A percentile compares a stretch with the other conserved stretches of the same genome.
Conservation (phyloP, 306 rosid species). For the Albizia julibrissin region DNA sequence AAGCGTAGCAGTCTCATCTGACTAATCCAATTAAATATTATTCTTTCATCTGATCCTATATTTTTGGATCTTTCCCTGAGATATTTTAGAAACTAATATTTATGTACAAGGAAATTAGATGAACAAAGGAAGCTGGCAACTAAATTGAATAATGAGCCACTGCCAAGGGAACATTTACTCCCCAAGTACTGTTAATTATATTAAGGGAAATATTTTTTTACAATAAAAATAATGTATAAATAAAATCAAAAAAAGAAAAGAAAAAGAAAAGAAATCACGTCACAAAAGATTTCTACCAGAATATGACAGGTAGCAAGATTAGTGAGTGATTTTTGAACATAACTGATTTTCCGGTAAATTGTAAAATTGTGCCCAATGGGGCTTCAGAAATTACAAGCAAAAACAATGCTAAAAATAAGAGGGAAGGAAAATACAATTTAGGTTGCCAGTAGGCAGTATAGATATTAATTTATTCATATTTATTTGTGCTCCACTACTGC, state of each 20-base stretch:
- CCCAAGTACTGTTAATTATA: neutral
- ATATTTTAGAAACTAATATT: neutral
- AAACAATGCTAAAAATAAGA: neutral
- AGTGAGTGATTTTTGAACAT: constrained; percentile 25
- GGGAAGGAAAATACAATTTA: constrained; percentile 23
- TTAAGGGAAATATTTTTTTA: constrained; percentile 10
- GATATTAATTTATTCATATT: constrained; percentile 57
- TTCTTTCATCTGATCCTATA: neutral
- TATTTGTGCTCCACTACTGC: constrained; percentile 35
- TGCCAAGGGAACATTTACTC: neutral
- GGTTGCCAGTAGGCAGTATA: constrained; percentile 41
- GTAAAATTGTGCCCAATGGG: constrained; percentile 39
- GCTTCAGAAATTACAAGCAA: constrained; percentile 34
- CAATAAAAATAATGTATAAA: constrained; percentile 31
- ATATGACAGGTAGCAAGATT: constrained; percentile 23
- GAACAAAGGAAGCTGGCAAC: neutral
- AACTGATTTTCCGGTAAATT: constrained; percentile 23
- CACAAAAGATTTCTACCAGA: constrained; percentile 24
- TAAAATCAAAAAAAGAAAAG: neutral
- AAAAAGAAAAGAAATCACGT: neutral
- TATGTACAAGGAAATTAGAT: neutral
- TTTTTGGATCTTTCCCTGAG: neutral
- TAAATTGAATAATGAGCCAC: neutral
- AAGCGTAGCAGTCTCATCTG: neutral
- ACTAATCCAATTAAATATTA: neutral